Percentiles rank a stretch among this genome's conserved stretches.
Evolutionary conservation across 352 stramenopile genomes (phyloP).

Genomic region (Phytophthora cryptogea): DNA sequence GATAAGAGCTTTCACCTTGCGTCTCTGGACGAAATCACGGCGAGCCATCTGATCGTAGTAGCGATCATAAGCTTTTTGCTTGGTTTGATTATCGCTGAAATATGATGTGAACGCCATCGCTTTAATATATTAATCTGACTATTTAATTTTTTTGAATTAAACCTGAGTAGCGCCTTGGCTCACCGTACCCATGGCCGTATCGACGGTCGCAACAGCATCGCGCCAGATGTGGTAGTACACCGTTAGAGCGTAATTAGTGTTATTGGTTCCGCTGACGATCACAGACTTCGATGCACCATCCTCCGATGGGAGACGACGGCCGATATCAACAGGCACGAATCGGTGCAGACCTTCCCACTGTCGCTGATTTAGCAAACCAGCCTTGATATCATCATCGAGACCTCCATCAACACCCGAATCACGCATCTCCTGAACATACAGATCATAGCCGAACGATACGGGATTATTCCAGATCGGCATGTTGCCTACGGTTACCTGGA

Average conservation of each 20-base stretch:
- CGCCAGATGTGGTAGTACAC: conserved; percentile 29
- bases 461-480: conserved; percentile 20
- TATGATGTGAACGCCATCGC: too few relatives aligned
- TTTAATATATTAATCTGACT: too few relatives aligned
- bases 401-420: conserved; percentile 31
- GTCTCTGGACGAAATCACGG: conserved; percentile 26
- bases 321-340: conserved; percentile 36
- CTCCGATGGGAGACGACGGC: conserved; percentile 27
- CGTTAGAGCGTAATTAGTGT: conserved; percentile 22
- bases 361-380: conserved; percentile 22
- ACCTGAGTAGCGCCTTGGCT: conserved; percentile 25
- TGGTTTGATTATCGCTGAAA: conserved; percentile 29
- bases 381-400: conserved; percentile 21
- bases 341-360: conserved; percentile 30
- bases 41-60: conserved; percentile 28
- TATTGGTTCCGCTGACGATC: conserved; percentile 22
- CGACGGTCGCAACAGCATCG: conserved; percentile 28
- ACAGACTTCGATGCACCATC: conserved; percentile 32
- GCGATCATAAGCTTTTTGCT: conserved; percentile 31
- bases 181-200: conserved; percentile 32
- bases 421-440: conserved; percentile 33
- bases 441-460: conserved; percentile 29
- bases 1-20: conserved; percentile 21
- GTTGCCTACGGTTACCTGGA: conserved; percentile 33
- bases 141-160: too few relatives aligned